Evolutionary conservation across 768 basidiomycete species (phyloP), one percentile per base, ranked within the genome.

Genomic region (Suillus lakei): DNA sequence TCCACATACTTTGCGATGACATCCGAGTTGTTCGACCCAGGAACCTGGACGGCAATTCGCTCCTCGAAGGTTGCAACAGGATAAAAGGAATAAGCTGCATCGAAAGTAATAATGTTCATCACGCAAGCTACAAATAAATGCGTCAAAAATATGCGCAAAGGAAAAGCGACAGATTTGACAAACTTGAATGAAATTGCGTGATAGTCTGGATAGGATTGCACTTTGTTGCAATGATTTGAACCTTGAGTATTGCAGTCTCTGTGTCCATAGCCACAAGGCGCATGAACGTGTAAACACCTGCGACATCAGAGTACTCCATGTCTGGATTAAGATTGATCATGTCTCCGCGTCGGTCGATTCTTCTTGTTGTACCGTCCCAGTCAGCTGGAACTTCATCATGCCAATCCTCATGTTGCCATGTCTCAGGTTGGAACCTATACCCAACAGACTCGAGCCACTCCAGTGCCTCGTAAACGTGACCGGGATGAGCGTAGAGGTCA

Each of bases 101-200:
- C 71, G 67, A 77, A 77, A 0, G 79, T 74, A 64, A 85, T 82
- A 0, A 83, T 63, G 64, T 85, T 85, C 78, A 83, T 80, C 4
- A 82, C 82, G 60, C 75, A 76, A 2, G 81, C 82, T 82, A 50
- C 34, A 61, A 23, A 4, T 50, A 9, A 28, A 38, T 18, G 21
- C 28, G 18, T 51, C 44, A 59, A 6, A 46, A 26, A 23, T 21
- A 28, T 36, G n/a, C 34, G 32, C 12, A 13, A 34, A 36, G 60
- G 15, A 67, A 60, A 12, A 58, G 28, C 23, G 54, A 26, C 38
- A 39, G 15, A 26, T 9, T 28, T 0, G 15, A 73, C 83, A 41
- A 48, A 86, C 85, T 84, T 0, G 81, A 83, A 63, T 86, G 85
- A 62, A 85, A 86, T 10, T 69, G 67, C 1, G 85, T 63, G 28